Evolutionary conservation across 2,329 filamentous ascomycete species (phyloP).

Genomic region (Paraphaeosphaeria sporulosa): DNA sequence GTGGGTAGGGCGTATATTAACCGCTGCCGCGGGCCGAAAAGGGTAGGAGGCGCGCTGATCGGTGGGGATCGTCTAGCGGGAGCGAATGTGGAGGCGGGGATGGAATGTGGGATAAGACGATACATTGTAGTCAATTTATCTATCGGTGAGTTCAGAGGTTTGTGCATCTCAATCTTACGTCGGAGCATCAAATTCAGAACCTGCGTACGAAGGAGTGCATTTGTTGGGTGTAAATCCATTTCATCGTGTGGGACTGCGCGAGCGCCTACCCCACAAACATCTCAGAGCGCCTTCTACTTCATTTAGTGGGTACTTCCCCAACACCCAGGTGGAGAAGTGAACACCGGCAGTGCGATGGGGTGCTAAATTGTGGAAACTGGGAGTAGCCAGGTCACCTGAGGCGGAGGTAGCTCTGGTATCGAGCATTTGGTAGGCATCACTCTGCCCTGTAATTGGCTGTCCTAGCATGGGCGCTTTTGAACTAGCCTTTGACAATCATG

Average conservation of each 20-base stretch:
- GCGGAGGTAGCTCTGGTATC: too few relatives aligned
- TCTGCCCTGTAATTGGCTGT: too few relatives aligned
- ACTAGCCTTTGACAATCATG: too few relatives aligned
- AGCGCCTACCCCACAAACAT: background rate
- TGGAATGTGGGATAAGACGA: background rate
- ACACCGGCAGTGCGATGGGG: too few relatives aligned
- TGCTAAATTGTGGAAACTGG: too few relatives aligned
- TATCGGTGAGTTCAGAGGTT: background rate
- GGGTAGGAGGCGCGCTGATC: conserved; percentile 1
- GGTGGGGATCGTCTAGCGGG: background rate
- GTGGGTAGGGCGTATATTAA: conserved; percentile 16
- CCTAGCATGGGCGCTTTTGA: too few relatives aligned
- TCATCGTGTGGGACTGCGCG: background rate
- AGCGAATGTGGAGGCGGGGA: conserved; percentile 9
- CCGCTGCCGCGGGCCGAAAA: conserved; percentile 6
- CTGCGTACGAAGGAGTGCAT: background rate
- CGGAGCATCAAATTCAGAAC: background rate
- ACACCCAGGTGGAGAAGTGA: too few relatives aligned
- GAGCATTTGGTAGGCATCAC: too few relatives aligned
- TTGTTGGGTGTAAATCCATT: background rate
- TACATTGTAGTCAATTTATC: background rate
- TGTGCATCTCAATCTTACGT: background rate
- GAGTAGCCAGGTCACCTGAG: too few relatives aligned
- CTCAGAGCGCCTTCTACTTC: background rate
- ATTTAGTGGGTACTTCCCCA: background rate